phyloP scores from a whole-genome alignment of 2,329 filamentous ascomycete genomes.

The Cladosporium austrohemisphaericum region DNA sequence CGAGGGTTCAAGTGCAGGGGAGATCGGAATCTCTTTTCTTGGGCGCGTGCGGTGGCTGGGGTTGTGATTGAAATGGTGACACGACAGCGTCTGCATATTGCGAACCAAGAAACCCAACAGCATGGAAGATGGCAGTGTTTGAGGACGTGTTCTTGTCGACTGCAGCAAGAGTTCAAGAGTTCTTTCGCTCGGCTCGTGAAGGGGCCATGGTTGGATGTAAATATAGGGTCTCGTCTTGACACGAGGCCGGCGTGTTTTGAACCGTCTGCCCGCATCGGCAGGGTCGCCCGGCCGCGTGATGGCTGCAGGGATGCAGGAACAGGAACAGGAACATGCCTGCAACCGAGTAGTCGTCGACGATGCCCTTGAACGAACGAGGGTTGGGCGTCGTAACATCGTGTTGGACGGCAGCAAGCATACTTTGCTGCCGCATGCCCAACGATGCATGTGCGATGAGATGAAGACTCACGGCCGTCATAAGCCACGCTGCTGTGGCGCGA shows the following conservation, averaged over 20 bases:
- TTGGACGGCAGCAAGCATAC: too few relatives aligned
- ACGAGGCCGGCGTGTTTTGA: background rate
- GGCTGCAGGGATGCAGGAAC: constrained; percentile 9
- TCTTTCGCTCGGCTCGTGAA: background rate
- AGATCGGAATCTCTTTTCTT: constrained; percentile 8
- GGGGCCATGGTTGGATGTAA: too few relatives aligned
- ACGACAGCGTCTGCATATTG: background rate
- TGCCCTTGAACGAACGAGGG: background rate
- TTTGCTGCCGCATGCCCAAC: background rate
- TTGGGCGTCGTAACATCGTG: background rate
- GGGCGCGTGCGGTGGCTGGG: constrained; percentile 5
- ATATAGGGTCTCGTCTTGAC: too few relatives aligned
- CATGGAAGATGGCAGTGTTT: background rate
- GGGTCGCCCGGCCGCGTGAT: constrained; percentile 2
- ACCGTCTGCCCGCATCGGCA: background rate
- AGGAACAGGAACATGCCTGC: background rate
- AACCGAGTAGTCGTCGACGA: background rate
- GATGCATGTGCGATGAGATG: constrained; percentile 8
- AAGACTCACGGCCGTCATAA: constrained; percentile 7
- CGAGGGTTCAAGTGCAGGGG: background rate
- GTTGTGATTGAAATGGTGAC: background rate
- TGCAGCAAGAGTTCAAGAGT: too few relatives aligned
- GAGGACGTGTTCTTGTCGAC: background rate
- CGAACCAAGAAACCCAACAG: too few relatives aligned
- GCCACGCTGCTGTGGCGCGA: constrained; percentile 3